Evolutionary conservation across 805 yeast genomes (phyloP).

Genomic region (Myxozyma lipomycoides): DNA sequence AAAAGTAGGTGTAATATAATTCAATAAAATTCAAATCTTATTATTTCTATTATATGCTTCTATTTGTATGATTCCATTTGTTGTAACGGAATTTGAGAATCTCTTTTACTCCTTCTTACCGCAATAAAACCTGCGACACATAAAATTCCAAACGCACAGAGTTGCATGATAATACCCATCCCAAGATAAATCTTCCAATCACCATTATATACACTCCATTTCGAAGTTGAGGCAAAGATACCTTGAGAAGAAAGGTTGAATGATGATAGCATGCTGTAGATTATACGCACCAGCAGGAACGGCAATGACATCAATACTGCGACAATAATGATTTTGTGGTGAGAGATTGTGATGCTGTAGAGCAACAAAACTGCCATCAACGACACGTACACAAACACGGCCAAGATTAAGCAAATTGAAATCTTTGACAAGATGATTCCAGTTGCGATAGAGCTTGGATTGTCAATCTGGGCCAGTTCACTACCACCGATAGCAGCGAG

Average conservation of each 20-base stretch:
- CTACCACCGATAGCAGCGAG: constrained; percentile 1
- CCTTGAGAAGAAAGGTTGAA: constrained; percentile 1
- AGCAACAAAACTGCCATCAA: not conserved
- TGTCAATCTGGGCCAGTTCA: not conserved
- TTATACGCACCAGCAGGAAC: constrained; percentile 6
- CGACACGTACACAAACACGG: not conserved
- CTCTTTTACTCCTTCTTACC: no score
- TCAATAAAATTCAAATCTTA: no score
- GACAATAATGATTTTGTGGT: not conserved
- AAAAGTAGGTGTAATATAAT: no score
- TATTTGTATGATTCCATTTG: no score
- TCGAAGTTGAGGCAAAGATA: not conserved
- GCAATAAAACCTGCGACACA: not conserved
- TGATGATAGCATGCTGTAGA: constrained; percentile 4
- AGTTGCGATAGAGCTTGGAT: not conserved
- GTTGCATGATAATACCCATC: constrained; percentile 10
- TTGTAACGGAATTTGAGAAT: no score
- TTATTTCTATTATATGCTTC: no score
- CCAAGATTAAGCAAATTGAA: not conserved
- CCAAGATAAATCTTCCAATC: constrained; percentile 8
- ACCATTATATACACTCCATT: constrained; percentile 2
- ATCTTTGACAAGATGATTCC: not conserved
- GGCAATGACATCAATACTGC: not conserved
- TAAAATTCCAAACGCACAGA: not conserved
- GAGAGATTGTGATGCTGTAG: not conserved